Percentiles rank a stretch among this genome's conserved stretches.
These are phyloP conservation scores for Candolleomyces aberdarensis DNA, from an alignment of 768 basidiomycete species.

Conservation along the genomic window DNA sequence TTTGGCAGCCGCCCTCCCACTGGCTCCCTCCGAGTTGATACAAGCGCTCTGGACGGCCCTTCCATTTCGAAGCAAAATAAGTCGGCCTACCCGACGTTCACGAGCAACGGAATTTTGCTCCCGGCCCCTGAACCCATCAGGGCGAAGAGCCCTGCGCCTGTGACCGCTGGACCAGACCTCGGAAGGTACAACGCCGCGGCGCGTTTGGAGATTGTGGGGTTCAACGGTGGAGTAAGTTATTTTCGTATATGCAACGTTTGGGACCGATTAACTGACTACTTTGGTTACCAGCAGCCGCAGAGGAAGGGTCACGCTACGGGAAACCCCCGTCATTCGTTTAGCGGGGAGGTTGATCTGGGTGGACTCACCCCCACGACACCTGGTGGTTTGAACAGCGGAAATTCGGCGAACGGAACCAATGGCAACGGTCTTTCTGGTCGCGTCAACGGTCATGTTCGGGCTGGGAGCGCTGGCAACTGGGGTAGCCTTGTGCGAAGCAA, in stretches of 20 bases:
- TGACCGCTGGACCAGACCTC: conserved; percentile 83
- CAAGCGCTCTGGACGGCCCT: conserved; percentile 56
- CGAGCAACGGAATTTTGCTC: conserved; percentile 56
- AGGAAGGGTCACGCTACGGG: conserved; percentile 46
- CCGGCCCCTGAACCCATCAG: conserved; percentile 56
- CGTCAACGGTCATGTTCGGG: conserved; percentile 65
- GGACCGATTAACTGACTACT: background rate
- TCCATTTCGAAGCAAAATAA: conserved; percentile 70
- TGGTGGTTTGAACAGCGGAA: conserved; percentile 34
- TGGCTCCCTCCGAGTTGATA: conserved; percentile 73
- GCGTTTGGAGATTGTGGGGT: conserved; percentile 70
- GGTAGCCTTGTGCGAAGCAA: conserved; percentile 56
- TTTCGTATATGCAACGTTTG: background rate
- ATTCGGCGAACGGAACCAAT: conserved; percentile 13
- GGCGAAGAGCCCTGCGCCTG: conserved; percentile 71
- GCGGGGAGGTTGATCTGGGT: conserved; percentile 58
- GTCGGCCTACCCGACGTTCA: conserved; percentile 76
- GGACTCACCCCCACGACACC: conserved; percentile 53
- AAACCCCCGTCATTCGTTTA: conserved; percentile 71
- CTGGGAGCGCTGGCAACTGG: conserved; percentile 84
- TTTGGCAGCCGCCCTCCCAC: conserved; percentile 58
- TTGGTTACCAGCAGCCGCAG: conserved; percentile 28
- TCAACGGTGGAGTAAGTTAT: conserved; percentile 44
- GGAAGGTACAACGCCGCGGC: conserved; percentile 67
- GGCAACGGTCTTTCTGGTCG: conserved; percentile 29